These are phyloP conservation scores for Penicillium sp. DNA, from an alignment of 2,329 filamentous ascomycete genomes.

Conservation along the genomic window DNA sequence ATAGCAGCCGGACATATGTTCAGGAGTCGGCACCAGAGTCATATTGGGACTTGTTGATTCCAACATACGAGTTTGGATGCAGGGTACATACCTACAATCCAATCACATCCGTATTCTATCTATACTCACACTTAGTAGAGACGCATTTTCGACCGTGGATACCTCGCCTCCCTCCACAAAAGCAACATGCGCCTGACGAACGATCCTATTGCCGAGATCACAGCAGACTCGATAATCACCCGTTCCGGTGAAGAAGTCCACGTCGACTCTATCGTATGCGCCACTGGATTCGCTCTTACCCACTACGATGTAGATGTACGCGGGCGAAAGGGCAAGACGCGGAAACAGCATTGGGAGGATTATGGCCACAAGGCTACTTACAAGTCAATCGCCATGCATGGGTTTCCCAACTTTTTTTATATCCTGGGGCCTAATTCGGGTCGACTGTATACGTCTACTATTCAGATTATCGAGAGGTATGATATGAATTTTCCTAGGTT, in stretches of 20 bases:
- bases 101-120: neutral
- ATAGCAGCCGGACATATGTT: constrained; percentile 1
- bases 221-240: too few species aligned
- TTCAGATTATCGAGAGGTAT: constrained; percentile 18
- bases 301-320: constrained; percentile 17
- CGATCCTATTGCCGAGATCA: constrained; percentile 14
- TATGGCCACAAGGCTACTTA: constrained; percentile 19
- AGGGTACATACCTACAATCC: constrained; percentile 17
- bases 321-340: constrained; percentile 16
- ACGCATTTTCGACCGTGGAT: constrained; percentile 7
- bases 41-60: constrained; percentile 19
- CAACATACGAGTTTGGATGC: constrained; percentile 21
- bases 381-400: constrained; percentile 21
- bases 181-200: constrained; percentile 9
- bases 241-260: too few species aligned
- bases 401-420: constrained; percentile 24
- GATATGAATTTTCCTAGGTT: neutral
- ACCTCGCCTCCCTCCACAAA: neutral
- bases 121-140: neutral
- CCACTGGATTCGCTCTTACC: constrained; percentile 20
- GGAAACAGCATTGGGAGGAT: constrained; percentile 18
- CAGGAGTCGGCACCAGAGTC: neutral
- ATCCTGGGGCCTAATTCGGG: constrained; percentile 19
- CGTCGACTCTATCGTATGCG: constrained; percentile 14
- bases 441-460: constrained; percentile 16